Evolutionary conservation across 2,329 filamentous ascomycete genomes (phyloP), one percentile per base, ranked within the genome.

Genomic region (Fusarium pseudocircinatum): DNA sequence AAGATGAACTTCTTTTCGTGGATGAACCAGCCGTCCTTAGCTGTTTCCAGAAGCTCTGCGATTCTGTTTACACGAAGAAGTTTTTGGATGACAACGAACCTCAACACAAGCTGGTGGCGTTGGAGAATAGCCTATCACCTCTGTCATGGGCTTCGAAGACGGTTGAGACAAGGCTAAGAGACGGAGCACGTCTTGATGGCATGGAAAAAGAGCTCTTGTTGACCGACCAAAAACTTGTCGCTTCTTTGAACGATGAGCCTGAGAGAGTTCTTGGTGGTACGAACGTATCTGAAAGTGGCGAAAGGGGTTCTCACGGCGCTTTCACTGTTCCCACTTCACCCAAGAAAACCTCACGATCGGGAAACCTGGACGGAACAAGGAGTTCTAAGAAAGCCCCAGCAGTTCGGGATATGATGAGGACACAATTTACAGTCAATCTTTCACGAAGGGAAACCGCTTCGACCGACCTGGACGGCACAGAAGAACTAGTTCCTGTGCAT

Each of bases 1-100:
- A 95, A 78, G 90, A 94, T 63, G 89, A 94, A 75, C 86, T 95
- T 4, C 77, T 94, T 2, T 94, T 95, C 76, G 84, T 83, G 9
- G 84, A 93, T 57, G 87, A 91, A 69, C 53, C 79, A 5, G 54
- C 60, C 5, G 49, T 89, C 0, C 70, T 89, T 4, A 74, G 82
- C n/a, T 79, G 84, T 24, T 89, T 90, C 56, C 83, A 84, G 39
- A 71, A 71, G 3, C 77, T 89, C 24, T 87, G 86, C 28, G 74
- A 78, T 36, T 78, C 81, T 11, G 67, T 84, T 13, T 88, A 89
- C 60, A 57, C 24, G 34, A 30, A 63, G 34, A 43, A 66, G 9
- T 16, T 22, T 14, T 43, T 28, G 4, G n/a, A 26, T 26, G 49
- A 22, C 7, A 52, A 34, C 30, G 42, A 30, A 52, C 28, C 34